These are phyloP conservation scores for Trichosporon ovoides DNA, from an alignment of 1,284 basidiomycete genomes.

Conservation along the genomic window DNA sequence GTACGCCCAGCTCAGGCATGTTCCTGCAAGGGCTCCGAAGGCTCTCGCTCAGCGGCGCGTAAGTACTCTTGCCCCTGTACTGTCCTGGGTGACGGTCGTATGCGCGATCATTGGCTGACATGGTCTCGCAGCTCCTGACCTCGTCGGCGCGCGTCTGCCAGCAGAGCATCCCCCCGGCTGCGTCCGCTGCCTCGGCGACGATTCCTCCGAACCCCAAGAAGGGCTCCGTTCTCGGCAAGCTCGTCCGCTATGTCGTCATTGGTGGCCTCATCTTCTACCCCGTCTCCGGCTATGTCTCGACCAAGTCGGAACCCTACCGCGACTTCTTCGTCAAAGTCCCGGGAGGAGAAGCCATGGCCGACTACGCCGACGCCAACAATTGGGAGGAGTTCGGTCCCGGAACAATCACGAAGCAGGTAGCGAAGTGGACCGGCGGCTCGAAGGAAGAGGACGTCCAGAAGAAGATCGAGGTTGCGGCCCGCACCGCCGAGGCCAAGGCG, in stretches of 20 bases:
- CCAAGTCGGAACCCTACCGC: conserved; percentile 49
- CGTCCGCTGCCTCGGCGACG: conserved; percentile 19
- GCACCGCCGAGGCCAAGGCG: conserved; percentile 50
- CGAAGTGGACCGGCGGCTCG: conserved; percentile 48
- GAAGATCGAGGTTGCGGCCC: conserved; percentile 20
- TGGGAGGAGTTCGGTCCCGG: conserved; percentile 59
- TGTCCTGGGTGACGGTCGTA: background rate
- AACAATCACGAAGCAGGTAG: conserved; percentile 58
- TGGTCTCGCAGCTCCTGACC: conserved; percentile 25
- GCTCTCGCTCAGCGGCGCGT: conserved; percentile 34
- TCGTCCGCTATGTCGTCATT: conserved; percentile 48
- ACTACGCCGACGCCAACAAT: conserved; percentile 69
- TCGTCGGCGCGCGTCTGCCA: conserved; percentile 25
- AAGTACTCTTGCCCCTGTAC: conserved; percentile 15
- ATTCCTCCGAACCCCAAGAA: conserved; percentile 21
- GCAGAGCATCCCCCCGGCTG: conserved; percentile 23
- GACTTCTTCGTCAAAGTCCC: conserved; percentile 55
- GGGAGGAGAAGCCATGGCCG: conserved; percentile 64
- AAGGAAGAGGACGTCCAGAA: conserved; percentile 44
- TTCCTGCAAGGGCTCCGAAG: conserved; percentile 27
- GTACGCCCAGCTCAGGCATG: conserved; percentile 34
- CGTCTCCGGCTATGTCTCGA: conserved; percentile 48
- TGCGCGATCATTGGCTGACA: background rate
- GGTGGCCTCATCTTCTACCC: conserved; percentile 50
- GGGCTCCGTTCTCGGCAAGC: conserved; percentile 35